Percentiles rank a stretch among this genome's conserved stretches.
These are phyloP conservation scores for Fragaria nilgerrensis DNA, from an alignment of 306 rosid species.

Conservation along the genomic window DNA sequence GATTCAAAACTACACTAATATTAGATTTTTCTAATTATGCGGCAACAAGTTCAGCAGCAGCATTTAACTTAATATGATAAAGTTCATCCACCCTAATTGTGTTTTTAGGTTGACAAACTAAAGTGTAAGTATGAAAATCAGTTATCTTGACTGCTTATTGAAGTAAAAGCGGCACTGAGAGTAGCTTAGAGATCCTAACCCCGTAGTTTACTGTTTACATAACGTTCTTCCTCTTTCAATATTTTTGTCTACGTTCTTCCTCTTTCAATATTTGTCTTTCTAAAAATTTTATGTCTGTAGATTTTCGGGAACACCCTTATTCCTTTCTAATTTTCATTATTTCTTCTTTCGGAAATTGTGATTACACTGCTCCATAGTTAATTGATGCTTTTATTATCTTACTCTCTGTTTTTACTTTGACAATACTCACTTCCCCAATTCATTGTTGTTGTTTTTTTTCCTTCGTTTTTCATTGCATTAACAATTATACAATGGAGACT, in stretches of 20 bases:
- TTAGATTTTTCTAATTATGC: constrained; percentile 25
- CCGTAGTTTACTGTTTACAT: neutral
- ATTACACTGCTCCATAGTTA: neutral
- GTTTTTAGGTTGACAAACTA: constrained; percentile 39
- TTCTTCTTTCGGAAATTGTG: neutral
- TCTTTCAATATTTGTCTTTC: neutral
- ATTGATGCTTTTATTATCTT: neutral
- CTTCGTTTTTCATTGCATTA: neutral
- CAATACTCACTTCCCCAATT: too few relatives aligned
- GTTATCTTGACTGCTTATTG: constrained; percentile 28
- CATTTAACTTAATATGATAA: constrained; percentile 28
- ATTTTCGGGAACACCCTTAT: neutral
- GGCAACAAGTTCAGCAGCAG: constrained; percentile 25
- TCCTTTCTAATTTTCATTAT: neutral
- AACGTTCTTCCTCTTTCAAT: neutral
- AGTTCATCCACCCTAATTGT: constrained; percentile 33
- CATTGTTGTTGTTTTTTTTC: neutral
- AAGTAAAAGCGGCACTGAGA: constrained; percentile 18
- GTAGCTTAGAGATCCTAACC: constrained; percentile 6
- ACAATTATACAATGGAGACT: too few relatives aligned
- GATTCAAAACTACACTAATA: constrained; percentile 20
- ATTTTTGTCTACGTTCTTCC: neutral
- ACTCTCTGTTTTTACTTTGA: neutral
- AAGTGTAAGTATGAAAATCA: constrained; percentile 41
- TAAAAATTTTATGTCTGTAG: neutral